A percentile compares a stretch with the other conserved stretches of the same genome.
phyloP scores from a whole-genome alignment of 202 grass and related monocot genomes.

The Bolboschoenoplectus hybrid region DNA sequence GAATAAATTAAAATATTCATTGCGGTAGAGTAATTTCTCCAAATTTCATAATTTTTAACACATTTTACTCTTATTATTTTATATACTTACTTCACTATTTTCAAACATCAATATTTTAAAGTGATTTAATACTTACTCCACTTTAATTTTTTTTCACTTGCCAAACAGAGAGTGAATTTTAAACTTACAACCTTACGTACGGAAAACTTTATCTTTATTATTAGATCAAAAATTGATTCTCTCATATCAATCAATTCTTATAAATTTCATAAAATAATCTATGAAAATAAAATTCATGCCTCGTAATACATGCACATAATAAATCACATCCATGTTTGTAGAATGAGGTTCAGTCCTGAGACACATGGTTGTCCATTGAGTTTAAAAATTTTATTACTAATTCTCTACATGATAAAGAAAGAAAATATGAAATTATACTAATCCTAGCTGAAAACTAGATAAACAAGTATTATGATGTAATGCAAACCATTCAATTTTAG shows the following conservation, averaged over 20 bases:
- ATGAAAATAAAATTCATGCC: background rate
- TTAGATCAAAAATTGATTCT: background rate
- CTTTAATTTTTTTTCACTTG: too few relatives aligned
- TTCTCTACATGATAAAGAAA: background rate
- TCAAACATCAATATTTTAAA: too few relatives aligned
- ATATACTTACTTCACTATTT: too few relatives aligned
- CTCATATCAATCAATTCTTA: background rate
- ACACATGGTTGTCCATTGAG: background rate
- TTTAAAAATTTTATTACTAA: background rate
- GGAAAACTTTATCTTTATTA: background rate
- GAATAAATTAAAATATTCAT: too few relatives aligned
- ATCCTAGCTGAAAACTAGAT: background rate
- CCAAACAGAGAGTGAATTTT: background rate
- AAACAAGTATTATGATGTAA: slow-evolving; percentile 7
- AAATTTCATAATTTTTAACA: too few relatives aligned
- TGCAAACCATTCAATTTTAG: slow-evolving; percentile 5
- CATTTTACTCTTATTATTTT: too few relatives aligned
- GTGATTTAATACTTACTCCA: too few relatives aligned
- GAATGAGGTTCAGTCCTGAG: background rate
- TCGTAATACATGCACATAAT: background rate
- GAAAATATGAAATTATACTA: background rate
- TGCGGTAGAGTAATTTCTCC: too few relatives aligned
- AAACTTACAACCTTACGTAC: background rate
- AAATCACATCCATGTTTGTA: background rate
- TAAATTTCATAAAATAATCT: background rate